Evolutionary conservation across 1,284 basidiomycete genomes (phyloP), one percentile per base, ranked within the genome.

Genomic region (Stygiomarasmius scandens): DNA sequence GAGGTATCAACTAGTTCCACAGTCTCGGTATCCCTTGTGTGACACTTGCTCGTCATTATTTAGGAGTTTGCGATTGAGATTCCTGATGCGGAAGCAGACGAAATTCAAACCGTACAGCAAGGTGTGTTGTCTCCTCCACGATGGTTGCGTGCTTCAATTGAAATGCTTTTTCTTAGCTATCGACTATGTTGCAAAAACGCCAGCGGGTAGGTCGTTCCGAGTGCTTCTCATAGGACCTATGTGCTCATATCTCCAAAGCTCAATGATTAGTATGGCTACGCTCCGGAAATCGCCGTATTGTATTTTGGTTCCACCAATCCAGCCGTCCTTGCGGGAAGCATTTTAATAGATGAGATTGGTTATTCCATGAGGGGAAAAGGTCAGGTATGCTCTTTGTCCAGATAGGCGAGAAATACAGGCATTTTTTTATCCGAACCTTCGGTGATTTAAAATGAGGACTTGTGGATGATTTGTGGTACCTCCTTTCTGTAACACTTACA

Each of bases 61-160:
- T 49, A 95, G 93, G 93, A 93, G 66, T 93, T 93, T 68, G 77
- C 82, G 29, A 92, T 95, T 68, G 93, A 96, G 75, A 99, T 99
- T 70, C 96, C 97, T 49, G 97, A 99, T 70, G 90, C 87, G 58
- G 97, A 99, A 76, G 97, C 96, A n/a, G 97, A 99, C 74, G 90
- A 90, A 70, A 99, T 99, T 74, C 90, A 89, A 69, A 96, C 93
- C 20, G 93, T 99, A 52, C 86, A 89, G 70, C 90, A 99, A 77
- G 96, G 95, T 95, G 69, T 61, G 83, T 73, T 49, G 78, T 68
- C 34, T 62, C 49, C 25, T 6, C 56, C 25, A 55, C 44, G 46
- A 22, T 54, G 48, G 41, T 38, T 58, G 52, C 49, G 60, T 51
- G 61, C 58, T 60, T 63, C 56, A 55, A 58, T 50, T 59, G 12